Conservation (phyloP, 768 basidiomycete genomes). For the Cystofilobasidium ferigula region DNA sequence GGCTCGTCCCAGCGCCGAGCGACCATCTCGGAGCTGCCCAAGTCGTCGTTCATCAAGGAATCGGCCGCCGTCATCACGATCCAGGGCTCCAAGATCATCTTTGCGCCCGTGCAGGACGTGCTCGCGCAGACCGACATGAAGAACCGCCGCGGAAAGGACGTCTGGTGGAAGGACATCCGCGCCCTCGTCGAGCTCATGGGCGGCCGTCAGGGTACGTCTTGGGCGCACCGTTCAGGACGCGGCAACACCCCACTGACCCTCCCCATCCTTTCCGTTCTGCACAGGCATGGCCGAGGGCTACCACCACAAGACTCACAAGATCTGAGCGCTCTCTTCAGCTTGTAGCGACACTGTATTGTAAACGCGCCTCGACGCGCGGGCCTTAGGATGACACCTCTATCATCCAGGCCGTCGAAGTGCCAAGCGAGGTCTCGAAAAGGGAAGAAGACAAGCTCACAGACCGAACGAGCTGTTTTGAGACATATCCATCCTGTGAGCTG, state of each 20-base stretch:
- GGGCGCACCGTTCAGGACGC: background rate
- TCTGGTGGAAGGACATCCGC: slow-evolving; percentile 67
- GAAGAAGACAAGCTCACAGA: too few relatives aligned
- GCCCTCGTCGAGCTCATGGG: slow-evolving; percentile 62
- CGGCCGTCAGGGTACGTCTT: slow-evolving; percentile 29
- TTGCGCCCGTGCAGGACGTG: slow-evolving; percentile 78
- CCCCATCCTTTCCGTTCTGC: too few relatives aligned
- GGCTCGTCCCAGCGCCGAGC: background rate
- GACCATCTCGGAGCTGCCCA: slow-evolving; percentile 12
- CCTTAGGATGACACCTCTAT: too few relatives aligned
- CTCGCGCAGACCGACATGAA: slow-evolving; percentile 78
- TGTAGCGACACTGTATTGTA: too few relatives aligned
- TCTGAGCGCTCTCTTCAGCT: background rate
- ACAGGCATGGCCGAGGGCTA: slow-evolving; percentile 23
- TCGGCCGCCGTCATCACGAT: slow-evolving; percentile 85
- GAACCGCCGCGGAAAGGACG: slow-evolving; percentile 63
- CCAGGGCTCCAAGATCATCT: slow-evolving; percentile 64
- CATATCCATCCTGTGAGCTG: too few relatives aligned
- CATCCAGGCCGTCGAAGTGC: too few relatives aligned
- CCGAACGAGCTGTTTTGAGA: too few relatives aligned
- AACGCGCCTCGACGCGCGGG: too few relatives aligned
- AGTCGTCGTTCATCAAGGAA: slow-evolving; percentile 39
- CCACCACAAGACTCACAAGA: slow-evolving; percentile 18
- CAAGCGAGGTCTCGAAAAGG: too few relatives aligned
- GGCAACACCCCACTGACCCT: too few relatives aligned